phyloP scores from a whole-genome alignment of 2,329 filamentous ascomycete genomes.

The Fusarium burgessii region DNA sequence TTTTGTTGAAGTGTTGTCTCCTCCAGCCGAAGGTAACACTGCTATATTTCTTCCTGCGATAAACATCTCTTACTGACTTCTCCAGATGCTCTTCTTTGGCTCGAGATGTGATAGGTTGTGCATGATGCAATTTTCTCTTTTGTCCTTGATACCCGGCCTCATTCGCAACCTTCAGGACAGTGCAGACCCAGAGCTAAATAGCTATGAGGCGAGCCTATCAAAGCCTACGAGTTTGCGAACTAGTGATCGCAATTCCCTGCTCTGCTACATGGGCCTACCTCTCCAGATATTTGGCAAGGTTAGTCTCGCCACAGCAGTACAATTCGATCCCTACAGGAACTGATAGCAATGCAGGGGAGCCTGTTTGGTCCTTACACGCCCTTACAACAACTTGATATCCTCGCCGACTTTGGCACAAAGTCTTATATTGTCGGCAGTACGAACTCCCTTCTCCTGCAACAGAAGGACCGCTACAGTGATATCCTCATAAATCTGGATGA shows the following conservation, averaged over 20 bases:
- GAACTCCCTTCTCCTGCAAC: slow-evolving; percentile 91
- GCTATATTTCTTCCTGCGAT: not conserved
- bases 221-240: slow-evolving; percentile 88
- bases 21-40: slow-evolving; percentile 86
- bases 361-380: slow-evolving; percentile 97
- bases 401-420: slow-evolving; percentile 94
- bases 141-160: slow-evolving; percentile 93
- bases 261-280: slow-evolving; percentile 94
- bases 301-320: slow-evolving; percentile 9
- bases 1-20: slow-evolving; percentile 92
- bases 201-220: slow-evolving; percentile 78
- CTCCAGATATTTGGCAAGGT: slow-evolving; percentile 96
- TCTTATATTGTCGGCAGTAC: slow-evolving; percentile 98
- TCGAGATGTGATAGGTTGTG: slow-evolving; percentile 95
- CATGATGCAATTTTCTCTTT: slow-evolving; percentile 98
- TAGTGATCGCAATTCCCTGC: slow-evolving; percentile 88
- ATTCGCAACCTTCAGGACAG: slow-evolving; percentile 94
- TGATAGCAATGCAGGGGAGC: slow-evolving; percentile 72
- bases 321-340: not conserved
- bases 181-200: slow-evolving; percentile 91
- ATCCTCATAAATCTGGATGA: slow-evolving; percentile 97
- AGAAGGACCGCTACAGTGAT: slow-evolving; percentile 95
- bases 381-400: slow-evolving; percentile 91
- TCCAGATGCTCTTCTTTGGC: slow-evolving; percentile 96
- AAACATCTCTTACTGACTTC: slow-evolving; percentile 4